phyloP scores from a whole-genome alignment of 495 filamentous ascomycete genomes.

The Penicillium tannophilum region DNA sequence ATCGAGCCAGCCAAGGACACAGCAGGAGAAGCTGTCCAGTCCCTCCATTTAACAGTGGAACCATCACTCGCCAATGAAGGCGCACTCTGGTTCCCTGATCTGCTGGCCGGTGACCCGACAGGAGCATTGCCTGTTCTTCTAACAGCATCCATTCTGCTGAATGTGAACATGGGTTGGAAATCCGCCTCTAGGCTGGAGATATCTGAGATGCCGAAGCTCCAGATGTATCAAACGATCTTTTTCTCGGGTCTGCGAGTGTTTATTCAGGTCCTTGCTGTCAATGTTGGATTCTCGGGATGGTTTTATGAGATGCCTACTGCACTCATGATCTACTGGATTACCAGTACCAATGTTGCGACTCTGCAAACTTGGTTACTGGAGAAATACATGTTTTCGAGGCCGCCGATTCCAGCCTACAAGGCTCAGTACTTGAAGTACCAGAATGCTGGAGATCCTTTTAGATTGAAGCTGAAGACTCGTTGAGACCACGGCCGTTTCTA shows the following conservation, averaged over 20 bases:
- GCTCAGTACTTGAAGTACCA: conserved; percentile 21
- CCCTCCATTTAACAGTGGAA: conserved; percentile 43
- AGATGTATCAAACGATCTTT: conserved; percentile 27
- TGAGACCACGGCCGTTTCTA: not conserved
- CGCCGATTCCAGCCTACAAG: conserved; percentile 24
- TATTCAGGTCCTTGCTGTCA: conserved; percentile 34
- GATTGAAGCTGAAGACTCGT: conserved; percentile 16
- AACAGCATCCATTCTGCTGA: conserved; percentile 38
- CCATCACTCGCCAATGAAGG: conserved; percentile 67
- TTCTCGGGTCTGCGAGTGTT: conserved; percentile 27
- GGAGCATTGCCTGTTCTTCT: conserved; percentile 66
- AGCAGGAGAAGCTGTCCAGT: conserved; percentile 5
- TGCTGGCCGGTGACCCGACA: conserved; percentile 69
- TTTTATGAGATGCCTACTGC: conserved; percentile 57
- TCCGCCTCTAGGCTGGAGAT: conserved; percentile 17
- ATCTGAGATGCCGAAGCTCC: conserved; percentile 28
- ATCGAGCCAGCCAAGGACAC: conserved; percentile 12
- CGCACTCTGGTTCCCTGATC: conserved; percentile 78
- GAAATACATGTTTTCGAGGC: conserved; percentile 37
- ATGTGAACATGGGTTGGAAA: conserved; percentile 39
- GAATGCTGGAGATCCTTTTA: conserved; percentile 24
- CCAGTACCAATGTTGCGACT: conserved; percentile 47
- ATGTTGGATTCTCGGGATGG: conserved; percentile 34
- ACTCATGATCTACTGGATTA: conserved; percentile 74
- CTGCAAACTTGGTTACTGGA: conserved; percentile 39